Base-by-base conservation (phyloP, 306 rosid genomes). In the Hylodesmum podocarpum region DNA sequence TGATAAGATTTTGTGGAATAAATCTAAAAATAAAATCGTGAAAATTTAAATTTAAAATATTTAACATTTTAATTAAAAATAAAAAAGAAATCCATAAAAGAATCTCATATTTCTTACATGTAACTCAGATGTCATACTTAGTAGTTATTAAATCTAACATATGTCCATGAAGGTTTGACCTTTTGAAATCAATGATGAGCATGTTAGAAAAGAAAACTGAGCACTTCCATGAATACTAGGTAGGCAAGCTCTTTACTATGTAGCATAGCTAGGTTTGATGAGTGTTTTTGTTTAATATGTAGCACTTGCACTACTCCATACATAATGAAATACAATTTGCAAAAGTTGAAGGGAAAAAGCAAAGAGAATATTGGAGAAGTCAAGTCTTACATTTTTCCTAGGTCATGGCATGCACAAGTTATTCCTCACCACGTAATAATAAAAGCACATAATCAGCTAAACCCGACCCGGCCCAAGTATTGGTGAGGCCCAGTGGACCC, bases 361-460 rank as follows among this genome's bases (percentile, higher is more conserved):
- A 66, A 40, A 27, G 64, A 13, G 37, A 25, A 57, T 57, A 37
- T 27, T 9, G 13, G 0, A 13, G 34, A 3, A 1, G 31, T 64
- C 6, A 67, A 67, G 36, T 40, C 36, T 0, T 21, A 12, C 16
- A 66, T 40, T n/a, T n/a, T 67, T 46, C 73, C 55, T 25, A 44
- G 73, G 57, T 67, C 73, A 22, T 66, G 12, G 50, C 70, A 65
- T 39, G 72, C 71, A 37, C 70, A 34, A 61, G n/a, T n/a, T n/a
- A n/a, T n/a, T n/a, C 37, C 6, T 33, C 37, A 1, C 3, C 37
- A 33, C 1, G 37, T 3, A 33, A 7, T 33, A 3, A 3, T 33
- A 33, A 33, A n/a, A n/a, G n/a, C n/a, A n/a, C n/a, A n/a, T n/a
- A n/a, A n/a, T n/a, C n/a, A n/a, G n/a, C n/a, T n/a, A n/a, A n/a